Evolutionary conservation across 768 basidiomycete species (phyloP), one percentile per base, ranked within the genome.

Genomic region (Boletus subcaerulescens): DNA sequence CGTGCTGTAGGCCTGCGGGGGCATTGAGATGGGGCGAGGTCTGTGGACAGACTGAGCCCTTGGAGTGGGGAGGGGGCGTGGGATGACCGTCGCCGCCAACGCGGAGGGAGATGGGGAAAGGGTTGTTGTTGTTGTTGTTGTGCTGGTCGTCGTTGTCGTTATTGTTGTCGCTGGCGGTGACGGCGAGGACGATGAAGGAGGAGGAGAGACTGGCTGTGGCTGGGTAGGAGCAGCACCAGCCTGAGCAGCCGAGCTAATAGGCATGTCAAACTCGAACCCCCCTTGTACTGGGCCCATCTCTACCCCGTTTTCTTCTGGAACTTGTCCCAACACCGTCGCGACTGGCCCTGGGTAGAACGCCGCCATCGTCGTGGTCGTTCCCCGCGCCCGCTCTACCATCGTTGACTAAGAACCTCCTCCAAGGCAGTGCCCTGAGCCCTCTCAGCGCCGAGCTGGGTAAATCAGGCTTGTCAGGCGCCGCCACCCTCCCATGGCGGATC

Each of bases 1-100:
- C 15, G 70, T 69, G 48, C 59, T 67, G 63, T 70, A 80, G 22
- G 79, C 63, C 68, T 86, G 86, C 12, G 88, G 86, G 41, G 88
- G 88, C 83, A 90, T 86, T 10, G 89, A 89, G 47, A 86, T 76
- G 45, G 88, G 88, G 41, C 87, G 75, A 53, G 83, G 82, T 61
- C 78, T 67, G 61, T 62, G 69, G 41, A 63, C 54, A 55, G 66
- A 47, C 52, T 57, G 56, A 1, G 58, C 43, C 63, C 71, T 54
- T 42, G 62, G 36, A 3, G 56, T 29, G 50, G 69, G 65, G 17
- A 71, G 61, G 26, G 65, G 77, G 59, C 72, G 73, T 49, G 74
- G 67, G 62, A 57, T 54, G 48, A 69, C 54, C 31, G 73, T 50
- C 51, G 64, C 62, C 55, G 60, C 71, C 35, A 36, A 36, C 51